Evolutionary conservation across 257 asterid genomes (phyloP).

Genomic region (Nicotiana attenuata): DNA sequence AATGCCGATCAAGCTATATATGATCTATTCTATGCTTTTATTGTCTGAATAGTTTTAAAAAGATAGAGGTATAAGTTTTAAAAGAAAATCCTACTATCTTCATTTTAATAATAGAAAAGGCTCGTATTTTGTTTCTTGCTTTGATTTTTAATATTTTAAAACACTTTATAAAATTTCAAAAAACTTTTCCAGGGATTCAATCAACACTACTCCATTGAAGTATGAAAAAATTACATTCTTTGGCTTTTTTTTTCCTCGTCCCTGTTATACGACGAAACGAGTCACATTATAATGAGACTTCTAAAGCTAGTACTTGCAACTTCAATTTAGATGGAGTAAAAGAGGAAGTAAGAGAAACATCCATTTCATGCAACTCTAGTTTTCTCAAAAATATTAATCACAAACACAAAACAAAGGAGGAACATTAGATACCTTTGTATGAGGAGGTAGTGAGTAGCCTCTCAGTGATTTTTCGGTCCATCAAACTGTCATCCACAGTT

Average conservation of each 20-base stretch:
- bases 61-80: too few relatives aligned
- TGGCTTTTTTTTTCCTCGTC: background rate
- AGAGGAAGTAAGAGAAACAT: background rate
- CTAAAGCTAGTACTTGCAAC: background rate
- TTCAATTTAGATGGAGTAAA: background rate
- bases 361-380: background rate
- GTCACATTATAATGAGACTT: background rate
- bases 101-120: too few relatives aligned
- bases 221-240: background rate
- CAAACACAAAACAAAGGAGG: background rate
- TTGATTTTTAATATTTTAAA: too few relatives aligned
- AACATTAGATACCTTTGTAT: slow-evolving; percentile 21
- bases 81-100: too few relatives aligned
- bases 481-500: slow-evolving; percentile 28
- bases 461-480: slow-evolving; percentile 24
- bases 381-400: too few relatives aligned
- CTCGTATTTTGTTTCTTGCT: background rate
- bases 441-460: slow-evolving; percentile 23
- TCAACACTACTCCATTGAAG: background rate
- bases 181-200: background rate
- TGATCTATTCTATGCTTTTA: too few relatives aligned
- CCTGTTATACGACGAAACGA: background rate
- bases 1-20: background rate
- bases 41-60: too few relatives aligned
- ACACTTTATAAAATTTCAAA: too few relatives aligned